Evolutionary conservation across 2,329 filamentous ascomycete species (phyloP), one percentile per base, ranked within the genome.

Genomic region (Cadophora gregata): DNA sequence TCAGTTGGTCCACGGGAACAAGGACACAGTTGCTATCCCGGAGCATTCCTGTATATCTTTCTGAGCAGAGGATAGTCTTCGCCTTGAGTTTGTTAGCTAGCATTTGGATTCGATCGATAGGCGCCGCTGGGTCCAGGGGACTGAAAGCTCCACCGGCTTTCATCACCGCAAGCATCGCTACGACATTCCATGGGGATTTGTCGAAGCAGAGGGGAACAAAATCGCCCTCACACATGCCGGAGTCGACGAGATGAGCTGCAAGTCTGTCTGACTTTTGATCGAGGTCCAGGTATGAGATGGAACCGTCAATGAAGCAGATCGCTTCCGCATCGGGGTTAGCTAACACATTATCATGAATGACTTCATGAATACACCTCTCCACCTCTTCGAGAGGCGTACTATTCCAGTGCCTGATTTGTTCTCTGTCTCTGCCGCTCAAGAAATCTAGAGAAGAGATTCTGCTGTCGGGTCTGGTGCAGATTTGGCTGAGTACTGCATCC

Each of bases 61-160:
- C 42, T n/a, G 42, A 45, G 42, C 42, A 45, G 12, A 45, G 42
- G 21, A 45, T 9, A 45, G 19, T 45, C 42, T 45, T 45, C 42
- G 42, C 42, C 16, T 45, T 45, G 19, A 45, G 16, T n/a, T 45
- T n/a, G 42, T 21, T 21, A 19, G 21, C 5, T 4, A 45, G 42
- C 19, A 45, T 19, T 27, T 33, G 2, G 7, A 45, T 21, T 4
- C 56, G n/a, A 25, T 12, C 33, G 21, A 24, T 12, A 42, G 56
- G 56, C 4, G 36, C 33, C 7, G 31, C 7, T 25, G 91, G 90
- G 0, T 92, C 82, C 4, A 96, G 81, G 0, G 92, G 91, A 9
- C 96, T 78, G 73, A 95, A 95, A 19, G 88, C 92, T 72, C 87
- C 89, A 6, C 92, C 92, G 1, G 87, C 81, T 74, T 95, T 95